Evolutionary conservation across 2,329 filamentous ascomycete species (phyloP).

Genomic region (Penicillium sp.): DNA sequence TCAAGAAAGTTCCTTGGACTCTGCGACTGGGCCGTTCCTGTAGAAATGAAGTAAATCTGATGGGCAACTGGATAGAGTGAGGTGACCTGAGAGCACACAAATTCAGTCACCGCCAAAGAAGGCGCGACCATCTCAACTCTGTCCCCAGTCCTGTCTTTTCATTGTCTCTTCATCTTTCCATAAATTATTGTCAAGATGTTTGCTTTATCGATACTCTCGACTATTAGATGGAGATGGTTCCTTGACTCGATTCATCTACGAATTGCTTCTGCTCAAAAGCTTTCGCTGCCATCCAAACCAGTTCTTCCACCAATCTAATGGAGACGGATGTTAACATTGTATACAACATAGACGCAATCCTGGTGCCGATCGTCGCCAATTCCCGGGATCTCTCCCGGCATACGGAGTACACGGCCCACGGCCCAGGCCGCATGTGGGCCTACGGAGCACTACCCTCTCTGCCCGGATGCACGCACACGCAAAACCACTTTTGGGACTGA

Average conservation of each 20-base stretch:
- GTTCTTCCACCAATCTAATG: not conserved
- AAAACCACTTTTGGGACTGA: not conserved
- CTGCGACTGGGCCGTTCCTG: not conserved
- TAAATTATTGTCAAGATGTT: not conserved
- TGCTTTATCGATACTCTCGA: not conserved
- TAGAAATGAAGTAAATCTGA: not conserved
- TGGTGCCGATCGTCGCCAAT: slow-evolving; percentile 10
- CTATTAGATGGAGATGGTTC: not conserved
- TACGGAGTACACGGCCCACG: not conserved
- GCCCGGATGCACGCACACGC: slow-evolving; percentile 1
- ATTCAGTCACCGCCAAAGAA: not conserved
- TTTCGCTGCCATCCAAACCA: not conserved
- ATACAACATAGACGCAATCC: slow-evolving; percentile 3
- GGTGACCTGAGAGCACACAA: not conserved
- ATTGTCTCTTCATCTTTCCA: not conserved
- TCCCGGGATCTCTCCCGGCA: slow-evolving; percentile 16
- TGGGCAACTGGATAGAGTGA: not conserved
- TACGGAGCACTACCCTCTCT: slow-evolving; percentile 7
- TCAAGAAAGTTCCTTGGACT: not conserved
- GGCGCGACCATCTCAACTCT: not conserved
- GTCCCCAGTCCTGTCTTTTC: not conserved
- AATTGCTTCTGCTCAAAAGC: too few relatives aligned
- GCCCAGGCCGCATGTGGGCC: slow-evolving; percentile 21
- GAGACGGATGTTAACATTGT: not conserved
- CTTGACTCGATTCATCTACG: not conserved